Base-by-base conservation (phyloP, 176 grass and related monocot genomes). In the Puccinellia tenuiflora region DNA sequence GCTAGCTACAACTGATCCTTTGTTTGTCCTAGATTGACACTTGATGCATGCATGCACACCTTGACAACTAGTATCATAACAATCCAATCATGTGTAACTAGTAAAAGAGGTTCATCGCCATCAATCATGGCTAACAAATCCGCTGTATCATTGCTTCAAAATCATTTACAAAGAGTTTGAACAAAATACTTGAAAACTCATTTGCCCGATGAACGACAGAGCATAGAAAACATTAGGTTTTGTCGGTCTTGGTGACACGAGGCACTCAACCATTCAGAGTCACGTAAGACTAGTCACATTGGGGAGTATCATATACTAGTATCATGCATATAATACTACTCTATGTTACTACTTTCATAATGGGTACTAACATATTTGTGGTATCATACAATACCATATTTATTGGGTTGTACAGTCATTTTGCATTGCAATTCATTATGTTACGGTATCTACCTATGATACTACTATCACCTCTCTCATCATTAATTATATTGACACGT, bases 21-120 rank as follows among this genome's bases (percentile, higher is more conserved):
- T 80, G 77, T 80, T 74, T 66, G 68, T 81, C 56, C 78, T 67
- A 66, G 85, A 81, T 86, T 81, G 64, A 81, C 46, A 81, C 21
- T 68, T 74, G 26, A 51, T 75, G 38, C 52, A 37, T 76, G 45
- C 63, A 48, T 46, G 21, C 16, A 20, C 29, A 29, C 69, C 42
- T 47, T 73, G 42, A 21, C 48, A 75, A 37, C 10, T 53, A 68
- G 22, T 30, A 25, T 62, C 79, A 59, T 57, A 66, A 77, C 63
- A 52, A 71, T 33, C 31, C 74, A 88, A 84, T 88, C 54, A 79
- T 84, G 59, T 56, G 7, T 14, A 43, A 31, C 28, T 35, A 53
- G 48, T 75, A 54, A 75, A 73, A 48, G 69, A 48, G 47, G 29
- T 38, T 77, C 16, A 55, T 14, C 48, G 77, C 60, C 21, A 50